Base-by-base conservation (phyloP, 1,284 basidiomycete genomes). In the Cutaneotrichosporon arboriforme region DNA sequence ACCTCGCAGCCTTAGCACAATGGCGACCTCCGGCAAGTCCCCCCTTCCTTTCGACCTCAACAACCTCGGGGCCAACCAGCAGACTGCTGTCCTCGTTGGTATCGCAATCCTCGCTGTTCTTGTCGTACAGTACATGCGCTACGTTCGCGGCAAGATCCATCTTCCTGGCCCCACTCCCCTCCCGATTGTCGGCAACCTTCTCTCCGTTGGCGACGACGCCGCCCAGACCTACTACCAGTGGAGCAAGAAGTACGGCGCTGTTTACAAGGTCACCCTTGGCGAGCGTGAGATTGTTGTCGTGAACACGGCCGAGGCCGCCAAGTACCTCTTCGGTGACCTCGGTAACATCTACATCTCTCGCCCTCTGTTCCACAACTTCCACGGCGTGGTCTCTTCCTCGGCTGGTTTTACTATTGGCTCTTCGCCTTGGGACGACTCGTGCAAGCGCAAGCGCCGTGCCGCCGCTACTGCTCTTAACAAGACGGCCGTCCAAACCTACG, bases 181-280 rank as follows among this genome's bases (percentile, higher is more conserved):
- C 15, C 57, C 57, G 17, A 52, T 59, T 41, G 20, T 59, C 13
- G 57, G 57, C 21, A 59, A 59, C 57, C 51, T 59, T 5, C 47
- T 51, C 7, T 20, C 26, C 15, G 40, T 59, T 4, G 57, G 53
- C 37, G 41, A 44, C 50, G 57, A 59, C 40, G 47, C 53, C 1
- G 57, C 57, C 8, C 48, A 52, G 14, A 59, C 57, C 3, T 44
- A 49, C 46, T 48, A 59, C 53, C 33, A 59, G 47, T 59, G 57
- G 57, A 40, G 40, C 35, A 59, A 59, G 40, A 59, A 41, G 39
- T 59, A 59, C 51, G 57, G 57, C 37, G 50, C 49, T 37, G 57
- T 59, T 31, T 59, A 51, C 57, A 59, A 59, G 57, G 53, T 59
- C 13, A 59, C 53, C 0, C 50, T 59, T 37, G 57, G 57, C 53